A percentile compares a stretch with the other conserved stretches of the same genome.
phyloP scores from a whole-genome alignment of 176 grass and related monocot species.

The Rhynchospora tenuis region DNA sequence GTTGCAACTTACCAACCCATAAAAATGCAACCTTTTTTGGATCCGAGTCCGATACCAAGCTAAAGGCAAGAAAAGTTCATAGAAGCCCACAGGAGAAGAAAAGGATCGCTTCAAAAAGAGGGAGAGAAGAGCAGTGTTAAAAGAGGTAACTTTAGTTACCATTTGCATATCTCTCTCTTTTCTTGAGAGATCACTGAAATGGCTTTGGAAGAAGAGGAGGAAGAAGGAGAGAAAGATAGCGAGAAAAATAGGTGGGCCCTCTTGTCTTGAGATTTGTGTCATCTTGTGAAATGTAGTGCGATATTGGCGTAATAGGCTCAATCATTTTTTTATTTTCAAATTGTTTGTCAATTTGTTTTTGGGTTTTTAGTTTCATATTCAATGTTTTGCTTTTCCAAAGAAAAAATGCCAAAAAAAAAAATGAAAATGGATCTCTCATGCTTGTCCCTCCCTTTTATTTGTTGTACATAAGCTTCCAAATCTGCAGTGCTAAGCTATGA shows the following conservation, averaged over 20 bases:
- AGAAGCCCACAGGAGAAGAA: constrained; percentile 24
- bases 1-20: background rate
- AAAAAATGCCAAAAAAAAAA: background rate
- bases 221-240: constrained; percentile 12
- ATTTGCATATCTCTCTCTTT: constrained; percentile 14
- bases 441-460: constrained; percentile 7
- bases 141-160: constrained; percentile 17
- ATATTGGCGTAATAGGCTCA: constrained; percentile 47
- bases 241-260: constrained; percentile 2
- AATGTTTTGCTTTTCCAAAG: constrained; percentile 3
- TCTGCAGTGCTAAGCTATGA: constrained; percentile 22
- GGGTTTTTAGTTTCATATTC: constrained; percentile 13
- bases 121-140: constrained; percentile 8
- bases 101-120: constrained; percentile 17
- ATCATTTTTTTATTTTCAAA: constrained; percentile 19
- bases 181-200: constrained; percentile 12
- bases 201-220: constrained; percentile 26
- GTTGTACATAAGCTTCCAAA: constrained; percentile 19
- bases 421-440: background rate
- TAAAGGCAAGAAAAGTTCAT: background rate
- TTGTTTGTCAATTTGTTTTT: constrained; percentile 9
- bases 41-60: constrained; percentile 9
- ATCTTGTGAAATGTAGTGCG: constrained; percentile 6
- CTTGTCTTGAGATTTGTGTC: constrained; percentile 22
- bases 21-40: constrained; percentile 16